Percentiles rank a stretch among this genome's conserved stretches.
These are phyloP conservation scores for Chlamydomonas sphaeroides DNA, from an alignment of 139 green algal genomes.

Conservation along the genomic window DNA sequence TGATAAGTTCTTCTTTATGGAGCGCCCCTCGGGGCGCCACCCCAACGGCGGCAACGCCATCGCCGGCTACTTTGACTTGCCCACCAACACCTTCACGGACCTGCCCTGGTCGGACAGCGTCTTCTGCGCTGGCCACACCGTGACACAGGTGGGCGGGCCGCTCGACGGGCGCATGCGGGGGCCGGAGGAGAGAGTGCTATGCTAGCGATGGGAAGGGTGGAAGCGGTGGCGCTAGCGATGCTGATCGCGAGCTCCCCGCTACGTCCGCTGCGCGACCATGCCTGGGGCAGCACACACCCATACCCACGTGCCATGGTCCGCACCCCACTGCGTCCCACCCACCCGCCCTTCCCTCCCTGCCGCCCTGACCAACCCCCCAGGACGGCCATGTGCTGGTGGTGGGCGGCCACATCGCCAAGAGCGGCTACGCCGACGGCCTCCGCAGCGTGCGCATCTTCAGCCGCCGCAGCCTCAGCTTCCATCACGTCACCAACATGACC, in stretches of 20 bases:
- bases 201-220: too few species aligned
- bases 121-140: conserved; percentile 41
- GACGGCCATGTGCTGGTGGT: conserved; percentile 45
- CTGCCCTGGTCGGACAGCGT: conserved; percentile 32
- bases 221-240: too few species aligned
- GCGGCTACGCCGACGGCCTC: conserved; percentile 33
- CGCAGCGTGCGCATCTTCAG: conserved; percentile 39
- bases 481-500: conserved; percentile 34
- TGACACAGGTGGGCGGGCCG: conserved; percentile 39
- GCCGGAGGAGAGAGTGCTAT: too few species aligned
- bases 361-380: background rate
- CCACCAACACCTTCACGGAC: conserved; percentile 31
- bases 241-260: too few species aligned
- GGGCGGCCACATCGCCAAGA: conserved; percentile 47
- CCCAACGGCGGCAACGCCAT: conserved; percentile 40
- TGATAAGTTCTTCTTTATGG: conserved; percentile 51
- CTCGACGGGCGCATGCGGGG: too few species aligned
- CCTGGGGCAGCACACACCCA: too few species aligned
- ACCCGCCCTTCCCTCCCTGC: too few species aligned
- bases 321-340: too few species aligned
- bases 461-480: conserved; percentile 1
- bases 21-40: conserved; percentile 49
- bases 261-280: too few species aligned
- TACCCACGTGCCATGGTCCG: too few species aligned
- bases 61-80: conserved; percentile 28